Evolutionary conservation across 306 rosid species (phyloP).

Genomic region (Dryas octopetala): DNA sequence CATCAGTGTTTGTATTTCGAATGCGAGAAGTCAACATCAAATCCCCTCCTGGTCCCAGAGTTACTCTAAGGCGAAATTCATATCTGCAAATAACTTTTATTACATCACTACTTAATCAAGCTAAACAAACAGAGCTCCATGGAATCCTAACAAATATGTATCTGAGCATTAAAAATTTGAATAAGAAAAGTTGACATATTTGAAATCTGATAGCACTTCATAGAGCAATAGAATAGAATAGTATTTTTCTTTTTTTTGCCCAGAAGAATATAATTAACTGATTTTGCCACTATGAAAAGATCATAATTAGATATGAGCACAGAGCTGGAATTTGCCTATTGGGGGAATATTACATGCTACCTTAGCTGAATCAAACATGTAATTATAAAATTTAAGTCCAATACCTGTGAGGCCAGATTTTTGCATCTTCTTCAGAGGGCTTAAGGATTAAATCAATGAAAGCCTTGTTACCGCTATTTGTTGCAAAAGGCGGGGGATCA

Average conservation of each 20-base stretch:
- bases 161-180: background rate
- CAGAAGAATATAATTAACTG: background rate
- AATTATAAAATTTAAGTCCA: background rate
- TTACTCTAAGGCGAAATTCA: conserved; percentile 69
- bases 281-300: background rate
- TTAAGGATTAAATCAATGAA: conserved; percentile 63
- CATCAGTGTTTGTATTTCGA: conserved; percentile 72
- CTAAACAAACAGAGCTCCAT: background rate
- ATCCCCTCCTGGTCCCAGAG: conserved; percentile 67
- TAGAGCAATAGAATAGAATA: background rate
- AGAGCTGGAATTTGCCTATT: background rate
- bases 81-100: conserved; percentile 39
- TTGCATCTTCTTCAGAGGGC: conserved; percentile 57
- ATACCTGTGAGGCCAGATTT: conserved; percentile 75
- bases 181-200: background rate
- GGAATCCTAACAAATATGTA: background rate
- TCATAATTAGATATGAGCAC: background rate
- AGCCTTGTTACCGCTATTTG: conserved; percentile 44
- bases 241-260: background rate
- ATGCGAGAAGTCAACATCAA: conserved; percentile 71
- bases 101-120: conserved; percentile 3
- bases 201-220: background rate
- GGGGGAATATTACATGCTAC: background rate
- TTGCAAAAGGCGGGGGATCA: conserved; percentile 65
- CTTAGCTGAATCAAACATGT: background rate